These are phyloP conservation scores for Symbiodinium pilosum DNA, from an alignment of 73 alveolate species.

Conservation along the genomic window DNA sequence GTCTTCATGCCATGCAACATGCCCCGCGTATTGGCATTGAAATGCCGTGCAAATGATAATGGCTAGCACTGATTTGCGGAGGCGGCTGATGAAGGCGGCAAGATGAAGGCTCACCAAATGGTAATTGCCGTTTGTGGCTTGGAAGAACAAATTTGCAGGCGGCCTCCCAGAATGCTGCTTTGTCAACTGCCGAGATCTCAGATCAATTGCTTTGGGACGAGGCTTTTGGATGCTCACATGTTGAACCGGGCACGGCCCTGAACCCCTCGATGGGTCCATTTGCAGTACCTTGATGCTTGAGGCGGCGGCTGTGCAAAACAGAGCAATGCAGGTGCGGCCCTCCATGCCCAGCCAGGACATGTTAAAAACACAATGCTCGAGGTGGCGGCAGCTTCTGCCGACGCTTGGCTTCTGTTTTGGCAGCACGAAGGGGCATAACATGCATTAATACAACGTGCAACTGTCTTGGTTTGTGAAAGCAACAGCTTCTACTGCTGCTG, in stretches of 20 bases:
- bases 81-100: not conserved
- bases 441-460: no score
- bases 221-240: no score
- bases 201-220: not conserved
- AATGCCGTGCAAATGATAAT: no score
- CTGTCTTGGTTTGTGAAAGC: not conserved
- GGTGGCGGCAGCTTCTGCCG: constrained; percentile 88
- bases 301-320: constrained; percentile 75
- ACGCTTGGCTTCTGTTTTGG: not conserved
- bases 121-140: no score
- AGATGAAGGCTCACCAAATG: not conserved
- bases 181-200: not conserved
- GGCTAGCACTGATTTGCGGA: no score
- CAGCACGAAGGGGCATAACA: no score
- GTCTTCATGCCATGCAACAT: not conserved
- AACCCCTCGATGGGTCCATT: no score
- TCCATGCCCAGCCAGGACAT: not conserved
- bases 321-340: constrained; percentile 40
- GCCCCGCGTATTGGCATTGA: no score
- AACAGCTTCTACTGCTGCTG: no score
- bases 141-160: not conserved
- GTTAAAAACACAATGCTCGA: not conserved
- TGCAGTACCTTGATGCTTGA: not conserved
- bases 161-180: not conserved
- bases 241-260: no score